Percentiles rank a stretch among this genome's conserved stretches.
These are phyloP conservation scores for Boletus tomentosulus DNA, from an alignment of 768 basidiomycete genomes.

Conservation along the genomic window DNA sequence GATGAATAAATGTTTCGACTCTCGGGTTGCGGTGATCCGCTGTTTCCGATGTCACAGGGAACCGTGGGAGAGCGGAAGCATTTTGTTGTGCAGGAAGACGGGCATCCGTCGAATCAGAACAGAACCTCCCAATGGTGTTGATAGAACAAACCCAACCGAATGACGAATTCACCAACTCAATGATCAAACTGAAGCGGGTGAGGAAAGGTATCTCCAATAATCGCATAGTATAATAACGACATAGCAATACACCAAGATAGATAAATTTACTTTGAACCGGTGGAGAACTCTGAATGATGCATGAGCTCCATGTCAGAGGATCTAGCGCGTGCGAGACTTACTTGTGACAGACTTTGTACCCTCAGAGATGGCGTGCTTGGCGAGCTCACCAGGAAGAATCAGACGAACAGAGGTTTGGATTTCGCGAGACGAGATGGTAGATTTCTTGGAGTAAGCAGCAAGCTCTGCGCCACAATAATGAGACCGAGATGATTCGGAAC, in stretches of 20 bases:
- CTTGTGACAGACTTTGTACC: conserved; percentile 73
- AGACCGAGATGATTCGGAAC: neutral
- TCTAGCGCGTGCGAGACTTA: conserved; percentile 29
- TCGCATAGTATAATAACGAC: conserved; percentile 28
- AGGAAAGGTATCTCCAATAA: conserved; percentile 30
- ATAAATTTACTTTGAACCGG: conserved; percentile 48
- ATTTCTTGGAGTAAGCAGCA: conserved; percentile 84
- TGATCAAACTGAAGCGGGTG: neutral
- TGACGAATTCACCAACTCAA: neutral
- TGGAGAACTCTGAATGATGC: conserved; percentile 49
- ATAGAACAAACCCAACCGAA: neutral
- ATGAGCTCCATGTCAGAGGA: conserved; percentile 2
- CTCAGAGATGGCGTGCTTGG: conserved; percentile 87
- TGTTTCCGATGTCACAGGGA: no score
- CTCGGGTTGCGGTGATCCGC: no score
- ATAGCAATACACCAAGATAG: conserved; percentile 31
- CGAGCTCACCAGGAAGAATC: conserved; percentile 81
- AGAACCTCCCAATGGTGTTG: neutral
- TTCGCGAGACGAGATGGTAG: conserved; percentile 87
- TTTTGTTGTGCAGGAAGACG: no score
- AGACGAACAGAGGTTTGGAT: conserved; percentile 83
- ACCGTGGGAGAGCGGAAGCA: no score
- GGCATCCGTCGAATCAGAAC: neutral
- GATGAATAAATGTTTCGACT: no score
- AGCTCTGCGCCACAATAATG: conserved; percentile 46